Evolutionary conservation across 805 yeast species (phyloP), one percentile per base, ranked within the genome.

Genomic region (Yarrowia osloensis): DNA sequence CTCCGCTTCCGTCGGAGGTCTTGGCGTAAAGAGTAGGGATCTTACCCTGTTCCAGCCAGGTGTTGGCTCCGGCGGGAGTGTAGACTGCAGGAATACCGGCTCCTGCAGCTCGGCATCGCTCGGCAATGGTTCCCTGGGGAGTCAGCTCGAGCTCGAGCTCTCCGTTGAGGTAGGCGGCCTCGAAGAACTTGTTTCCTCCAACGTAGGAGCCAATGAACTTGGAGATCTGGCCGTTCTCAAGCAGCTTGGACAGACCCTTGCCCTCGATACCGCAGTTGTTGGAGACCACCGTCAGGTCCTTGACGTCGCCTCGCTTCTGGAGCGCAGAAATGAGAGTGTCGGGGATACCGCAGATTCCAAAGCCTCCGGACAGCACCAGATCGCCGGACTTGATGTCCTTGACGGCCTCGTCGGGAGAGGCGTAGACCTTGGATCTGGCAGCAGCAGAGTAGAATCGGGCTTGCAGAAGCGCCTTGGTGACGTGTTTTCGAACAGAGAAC

Each of bases 81-180:
- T 76, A 82, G 68, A 80, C 81, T 0, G 85, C 85, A 1, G 85
- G 85, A 19, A 81, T 75, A 11, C 85, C 85, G 2, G 84, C 77
- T 11, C 78, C 83, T 12, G 81, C 85, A 15, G 85, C 85, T 28
- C 84, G 74, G 22, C 78, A 75, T 55, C 82, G 75, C 70, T 82
- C 86, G 12, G 84, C 85, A 29, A 82, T 72, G n/a, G 82, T 81
- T 3, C 86, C 86, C 70, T 82, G 86, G 3, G 86, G 86, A 19
- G 81, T 79, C 57, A 82, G 74, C 70, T 82, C 85, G 62, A 82
- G 74, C 68, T 81, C 83, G 47, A 82, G 74, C 59, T 77, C 70
- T 13, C 85, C 86, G 24, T 77, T 74, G 55, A 81, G 74, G 70
- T 79, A 82, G 70, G 78, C 70, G 50, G 72, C 71, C 69, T 80